Conservation (phyloP, 176 grass and related monocot genomes). For the Bolboschoenus planiculmis region DNA sequence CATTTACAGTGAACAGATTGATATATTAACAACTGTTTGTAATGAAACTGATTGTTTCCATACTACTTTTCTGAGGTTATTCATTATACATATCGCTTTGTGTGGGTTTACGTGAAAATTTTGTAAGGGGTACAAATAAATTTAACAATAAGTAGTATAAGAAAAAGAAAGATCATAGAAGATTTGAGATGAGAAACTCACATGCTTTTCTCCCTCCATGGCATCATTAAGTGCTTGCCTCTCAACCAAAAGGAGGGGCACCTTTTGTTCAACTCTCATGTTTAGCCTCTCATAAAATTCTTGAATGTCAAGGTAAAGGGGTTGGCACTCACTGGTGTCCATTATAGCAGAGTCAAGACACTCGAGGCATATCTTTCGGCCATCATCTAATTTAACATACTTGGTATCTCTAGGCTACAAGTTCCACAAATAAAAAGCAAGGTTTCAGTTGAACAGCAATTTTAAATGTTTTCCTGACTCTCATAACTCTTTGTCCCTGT, state of each 20-base stretch:
- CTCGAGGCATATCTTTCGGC: conserved; percentile 83
- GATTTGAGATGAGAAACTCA: conserved; percentile 33
- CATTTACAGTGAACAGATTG: background rate
- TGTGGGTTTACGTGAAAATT: background rate
- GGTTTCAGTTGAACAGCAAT: conserved; percentile 19
- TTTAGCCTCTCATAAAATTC: conserved; percentile 94
- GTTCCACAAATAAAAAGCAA: conserved; percentile 27
- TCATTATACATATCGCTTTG: background rate
- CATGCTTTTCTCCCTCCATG: conserved; percentile 92
- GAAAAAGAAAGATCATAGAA: background rate
- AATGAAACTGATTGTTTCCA: background rate
- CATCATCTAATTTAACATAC: conserved; percentile 80
- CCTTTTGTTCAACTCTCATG: conserved; percentile 92
- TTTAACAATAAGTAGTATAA: background rate
- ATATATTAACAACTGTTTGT: background rate
- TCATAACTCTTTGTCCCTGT: background rate
- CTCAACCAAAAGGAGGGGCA: conserved; percentile 92
- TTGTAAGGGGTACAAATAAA: background rate
- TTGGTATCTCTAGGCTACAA: conserved; percentile 75
- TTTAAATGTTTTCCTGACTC: background rate
- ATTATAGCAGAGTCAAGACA: conserved; percentile 87
- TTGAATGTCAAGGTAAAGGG: conserved; percentile 75
- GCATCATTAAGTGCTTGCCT: conserved; percentile 96
- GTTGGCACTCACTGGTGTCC: conserved; percentile 85
- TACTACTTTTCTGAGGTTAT: background rate